Percentiles rank a stretch among this genome's conserved stretches.
Conservation (phyloP, 2,329 filamentous ascomycete species). For the Phialophora expanda region DNA sequence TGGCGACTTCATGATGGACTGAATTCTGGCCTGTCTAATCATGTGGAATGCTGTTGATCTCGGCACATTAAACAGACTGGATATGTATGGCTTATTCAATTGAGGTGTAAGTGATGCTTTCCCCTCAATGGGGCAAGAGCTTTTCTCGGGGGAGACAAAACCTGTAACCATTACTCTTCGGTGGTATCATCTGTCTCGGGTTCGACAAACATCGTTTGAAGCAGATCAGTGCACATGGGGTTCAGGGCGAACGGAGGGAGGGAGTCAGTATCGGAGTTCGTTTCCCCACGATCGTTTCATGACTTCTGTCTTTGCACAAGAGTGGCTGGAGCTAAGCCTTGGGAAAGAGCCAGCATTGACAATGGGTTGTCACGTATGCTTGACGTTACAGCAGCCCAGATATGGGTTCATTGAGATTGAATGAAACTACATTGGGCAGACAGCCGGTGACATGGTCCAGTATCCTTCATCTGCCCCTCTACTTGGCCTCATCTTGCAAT, state of each 20-base stretch:
- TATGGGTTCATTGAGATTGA: conserved; percentile 4
- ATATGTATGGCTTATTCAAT: conserved; percentile 24
- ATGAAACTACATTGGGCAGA: not conserved
- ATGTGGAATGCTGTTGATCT: not conserved
- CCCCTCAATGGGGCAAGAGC: conserved; percentile 1
- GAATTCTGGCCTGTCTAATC: conserved; percentile 10
- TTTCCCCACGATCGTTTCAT: conserved; percentile 20
- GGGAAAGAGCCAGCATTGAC: conserved; percentile 7
- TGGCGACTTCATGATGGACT: conserved; percentile 83
- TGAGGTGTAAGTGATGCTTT: conserved; percentile 28
- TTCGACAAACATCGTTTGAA: conserved; percentile 6
- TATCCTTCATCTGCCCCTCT: not conserved
- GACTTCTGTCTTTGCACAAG: not conserved
- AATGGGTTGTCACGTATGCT: conserved; percentile 29
- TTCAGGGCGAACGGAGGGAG: not conserved
- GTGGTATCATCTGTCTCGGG: conserved; percentile 6
- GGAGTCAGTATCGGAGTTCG: conserved; percentile 1
- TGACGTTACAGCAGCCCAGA: conserved; percentile 34
- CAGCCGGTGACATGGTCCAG: not conserved
- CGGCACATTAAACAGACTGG: conserved; percentile 12
- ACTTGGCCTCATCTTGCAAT: not conserved
- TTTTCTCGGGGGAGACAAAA: not conserved
- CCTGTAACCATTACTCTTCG: conserved; percentile 21
- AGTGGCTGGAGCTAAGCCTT: not conserved
- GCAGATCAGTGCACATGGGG: conserved; percentile 1